Base-by-base conservation (phyloP, 129 eudicot genomes). In the Flaveria bidentis region DNA sequence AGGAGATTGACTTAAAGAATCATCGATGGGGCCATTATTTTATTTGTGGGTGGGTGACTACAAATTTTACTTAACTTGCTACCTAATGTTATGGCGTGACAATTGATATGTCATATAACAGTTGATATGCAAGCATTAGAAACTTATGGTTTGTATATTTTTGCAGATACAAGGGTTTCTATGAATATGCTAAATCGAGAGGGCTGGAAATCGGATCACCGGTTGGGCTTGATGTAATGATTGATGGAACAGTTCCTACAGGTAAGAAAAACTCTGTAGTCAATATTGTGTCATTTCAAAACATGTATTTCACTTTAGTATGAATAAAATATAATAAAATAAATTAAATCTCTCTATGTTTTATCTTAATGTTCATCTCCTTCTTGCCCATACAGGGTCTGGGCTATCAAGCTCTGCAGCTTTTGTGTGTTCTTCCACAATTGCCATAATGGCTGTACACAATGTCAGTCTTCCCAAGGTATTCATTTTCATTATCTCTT, bases 391-490 rank as follows among this genome's bases (percentile, higher is more conserved):
- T 65, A 25, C 73, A 95, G 99, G 99, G 30, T 95, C 99, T 72
- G 99, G 99, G 73, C 76, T 95, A 47, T 95, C 99, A 62, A 95
- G 99, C 81, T 95, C 99, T 30, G 97, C 99, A 53, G 99, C 99
- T 52, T 88, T 95, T 76, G 99, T 95, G 56, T 95, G 99, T 82
- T 91, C 99, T 67, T 85, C 99, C 57, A 91, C 97, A 22, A 91
- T 95, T 76, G 99, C 91, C 17, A 88, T 95, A 82, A 95, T 95
- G 99, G 99, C 99, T 67, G 91, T 89, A 26, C 75, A 81, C 71
- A 86, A 86, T 67, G 83, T 85, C 73, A 79, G 41, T 87, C 57
- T 91, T 41, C 86, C 97, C 44, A 95, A 95, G 99, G 99, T 95
- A 49, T 49, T 13, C 49, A 81, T 52, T 56, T 55, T 62, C 23